Evolutionary conservation across 1,284 basidiomycete species (phyloP).

Genomic region (Boletus semigastroideus): DNA sequence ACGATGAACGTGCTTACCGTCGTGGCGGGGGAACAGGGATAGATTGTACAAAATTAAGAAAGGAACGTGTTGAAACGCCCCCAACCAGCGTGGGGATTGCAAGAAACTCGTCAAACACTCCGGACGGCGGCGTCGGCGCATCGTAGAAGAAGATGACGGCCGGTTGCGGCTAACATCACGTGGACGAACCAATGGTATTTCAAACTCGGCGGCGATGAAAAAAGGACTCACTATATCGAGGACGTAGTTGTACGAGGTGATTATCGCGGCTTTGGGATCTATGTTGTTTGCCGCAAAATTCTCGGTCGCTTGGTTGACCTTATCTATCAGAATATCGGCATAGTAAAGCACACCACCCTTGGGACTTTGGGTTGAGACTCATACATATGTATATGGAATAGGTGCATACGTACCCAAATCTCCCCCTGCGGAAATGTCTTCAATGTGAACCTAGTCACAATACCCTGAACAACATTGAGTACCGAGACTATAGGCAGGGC

Average conservation of each 20-base stretch:
- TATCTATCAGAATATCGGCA: slow-evolving; percentile 22
- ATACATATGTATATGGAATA: neutral
- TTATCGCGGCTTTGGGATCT: slow-evolving; percentile 60
- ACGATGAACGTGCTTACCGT: slow-evolving; percentile 4
- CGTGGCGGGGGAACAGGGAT: neutral
- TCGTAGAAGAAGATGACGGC: slow-evolving; percentile 45
- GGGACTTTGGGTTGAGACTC: neutral
- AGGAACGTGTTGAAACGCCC: slow-evolving; percentile 36
- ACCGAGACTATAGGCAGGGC: neutral
- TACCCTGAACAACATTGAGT: slow-evolving; percentile 42
- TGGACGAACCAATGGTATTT: neutral
- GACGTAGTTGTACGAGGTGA: slow-evolving; percentile 50
- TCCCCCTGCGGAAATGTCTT: slow-evolving; percentile 51
- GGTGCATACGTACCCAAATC: slow-evolving; percentile 51
- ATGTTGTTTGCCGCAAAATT: slow-evolving; percentile 48
- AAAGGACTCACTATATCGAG: slow-evolving; percentile 37
- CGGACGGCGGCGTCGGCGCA: slow-evolving; percentile 45
- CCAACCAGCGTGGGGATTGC: slow-evolving; percentile 32
- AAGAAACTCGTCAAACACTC: slow-evolving; percentile 48
- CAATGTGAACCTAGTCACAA: slow-evolving; percentile 58
- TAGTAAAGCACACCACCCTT: slow-evolving; percentile 56
- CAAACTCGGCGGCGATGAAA: no score
- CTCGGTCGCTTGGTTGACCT: slow-evolving; percentile 39
- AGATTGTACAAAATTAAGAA: slow-evolving; percentile 29
- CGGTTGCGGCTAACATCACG: slow-evolving; percentile 28